Conservation (phyloP, 2,329 filamentous ascomycete species). For the Ascomycota sp. region DNA sequence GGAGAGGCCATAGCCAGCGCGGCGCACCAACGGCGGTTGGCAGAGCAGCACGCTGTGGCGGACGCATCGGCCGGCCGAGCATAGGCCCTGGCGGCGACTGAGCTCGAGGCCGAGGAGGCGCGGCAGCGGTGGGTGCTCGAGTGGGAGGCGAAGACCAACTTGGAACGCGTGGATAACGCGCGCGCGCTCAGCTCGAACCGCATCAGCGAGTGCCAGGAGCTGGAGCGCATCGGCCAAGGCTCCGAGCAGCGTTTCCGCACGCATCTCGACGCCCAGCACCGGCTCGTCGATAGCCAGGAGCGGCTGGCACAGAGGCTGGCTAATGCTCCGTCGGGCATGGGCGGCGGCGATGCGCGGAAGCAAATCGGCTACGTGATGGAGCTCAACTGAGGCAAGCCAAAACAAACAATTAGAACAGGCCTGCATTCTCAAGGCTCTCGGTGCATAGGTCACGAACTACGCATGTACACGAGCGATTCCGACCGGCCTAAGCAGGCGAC, state of each 20-base stretch:
- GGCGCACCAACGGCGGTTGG: constrained; percentile 14
- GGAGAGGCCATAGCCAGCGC: constrained; percentile 20
- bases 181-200: constrained; percentile 26
- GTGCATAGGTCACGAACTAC: too few relatives aligned
- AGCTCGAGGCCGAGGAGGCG: constrained; percentile 22
- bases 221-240: constrained; percentile 25
- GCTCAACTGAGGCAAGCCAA: constrained; percentile 14
- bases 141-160: constrained; percentile 26
- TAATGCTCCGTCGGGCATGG: constrained; percentile 11
- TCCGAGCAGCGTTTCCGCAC: constrained; percentile 23
- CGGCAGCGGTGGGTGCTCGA: constrained; percentile 23
- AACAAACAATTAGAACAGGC: not conserved
- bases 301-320: constrained; percentile 22
- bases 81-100: constrained; percentile 23
- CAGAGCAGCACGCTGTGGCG: constrained; percentile 26
- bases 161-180: constrained; percentile 25
- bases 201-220: constrained; percentile 27
- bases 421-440: too few relatives aligned
- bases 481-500: too few relatives aligned
- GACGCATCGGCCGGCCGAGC: constrained; percentile 23
- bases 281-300: constrained; percentile 27
- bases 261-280: constrained; percentile 29
- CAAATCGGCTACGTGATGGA: constrained; percentile 38
- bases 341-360: constrained; percentile 12
- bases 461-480: too few relatives aligned